These are phyloP conservation scores for Debaryomyces coudertii DNA, from an alignment of 1,139 yeast genomes.

Conservation along the genomic window DNA sequence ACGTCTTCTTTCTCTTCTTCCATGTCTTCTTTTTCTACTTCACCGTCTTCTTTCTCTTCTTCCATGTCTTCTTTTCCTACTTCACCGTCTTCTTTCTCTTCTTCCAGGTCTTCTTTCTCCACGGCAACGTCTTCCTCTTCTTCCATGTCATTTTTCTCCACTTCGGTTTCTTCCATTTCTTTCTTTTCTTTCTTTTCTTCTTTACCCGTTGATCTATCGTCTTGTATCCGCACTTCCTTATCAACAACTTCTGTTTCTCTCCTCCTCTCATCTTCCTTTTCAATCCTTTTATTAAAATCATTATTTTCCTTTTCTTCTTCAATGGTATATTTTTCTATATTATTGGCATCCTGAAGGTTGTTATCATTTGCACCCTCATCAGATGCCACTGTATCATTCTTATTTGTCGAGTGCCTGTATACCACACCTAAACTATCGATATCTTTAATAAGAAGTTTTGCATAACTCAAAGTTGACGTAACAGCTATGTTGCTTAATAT, in stretches of 20 bases:
- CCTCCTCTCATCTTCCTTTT: slow-evolving; percentile 13
- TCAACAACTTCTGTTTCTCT: background rate
- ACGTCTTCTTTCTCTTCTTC: slow-evolving; percentile 11
- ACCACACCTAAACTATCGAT: slow-evolving; percentile 25
- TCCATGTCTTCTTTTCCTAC: background rate
- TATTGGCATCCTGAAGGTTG: background rate
- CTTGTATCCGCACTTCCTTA: too few relatives aligned
- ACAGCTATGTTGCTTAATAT: slow-evolving; percentile 31
- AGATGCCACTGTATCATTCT: background rate
- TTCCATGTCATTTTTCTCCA: slow-evolving; percentile 5
- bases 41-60: background rate
- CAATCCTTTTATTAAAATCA: slow-evolving; percentile 11
- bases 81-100: background rate
- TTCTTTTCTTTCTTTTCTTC: background rate
- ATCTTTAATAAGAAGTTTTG: slow-evolving; percentile 28
- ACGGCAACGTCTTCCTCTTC: background rate
- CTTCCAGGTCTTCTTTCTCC: background rate
- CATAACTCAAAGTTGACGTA: slow-evolving; percentile 29
- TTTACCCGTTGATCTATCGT: background rate
- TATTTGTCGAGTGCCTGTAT: background rate
- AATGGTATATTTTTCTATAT: slow-evolving; percentile 5
- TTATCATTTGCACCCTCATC: slow-evolving; percentile 8
- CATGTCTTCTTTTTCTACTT: background rate
- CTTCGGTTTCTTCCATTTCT: slow-evolving; percentile 11
- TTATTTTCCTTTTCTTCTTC: slow-evolving; percentile 8